These are phyloP conservation scores for Thermothelomyces thermophilus DNA, from an alignment of 2,329 filamentous ascomycete species.

Conservation along the genomic window DNA sequence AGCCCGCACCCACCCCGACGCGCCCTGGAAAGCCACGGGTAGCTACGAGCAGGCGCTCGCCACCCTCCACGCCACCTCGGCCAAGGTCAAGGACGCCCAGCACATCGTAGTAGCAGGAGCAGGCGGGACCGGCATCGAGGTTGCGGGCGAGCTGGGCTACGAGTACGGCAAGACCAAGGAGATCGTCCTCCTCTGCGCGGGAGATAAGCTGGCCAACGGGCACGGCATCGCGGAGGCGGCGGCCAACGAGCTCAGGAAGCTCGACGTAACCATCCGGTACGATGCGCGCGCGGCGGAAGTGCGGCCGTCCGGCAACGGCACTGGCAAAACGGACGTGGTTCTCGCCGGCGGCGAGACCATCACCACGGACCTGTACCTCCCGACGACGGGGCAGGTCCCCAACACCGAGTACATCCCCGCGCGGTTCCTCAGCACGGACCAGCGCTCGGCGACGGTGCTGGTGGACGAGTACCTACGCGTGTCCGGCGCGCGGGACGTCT, in stretches of 20 bases:
- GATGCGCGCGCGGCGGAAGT: constrained; percentile 35
- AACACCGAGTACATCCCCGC: constrained; percentile 49
- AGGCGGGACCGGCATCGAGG: constrained; percentile 50
- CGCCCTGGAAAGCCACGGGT: constrained; percentile 48
- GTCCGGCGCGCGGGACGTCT: constrained; percentile 38
- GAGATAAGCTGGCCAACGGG: constrained; percentile 37
- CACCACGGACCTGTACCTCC: constrained; percentile 43
- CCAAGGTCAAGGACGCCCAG: constrained; percentile 38
- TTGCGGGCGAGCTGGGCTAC: constrained; percentile 47
- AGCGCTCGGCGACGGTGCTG: constrained; percentile 36
- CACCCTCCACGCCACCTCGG: constrained; percentile 36
- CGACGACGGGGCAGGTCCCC: constrained; percentile 48
- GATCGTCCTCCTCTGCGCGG: constrained; percentile 42
- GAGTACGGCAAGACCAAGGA: constrained; percentile 44
- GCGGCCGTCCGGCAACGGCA: constrained; percentile 24
- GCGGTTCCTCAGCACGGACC: constrained; percentile 34
- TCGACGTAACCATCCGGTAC: constrained; percentile 44
- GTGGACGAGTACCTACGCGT: constrained; percentile 48
- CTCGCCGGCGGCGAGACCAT: constrained; percentile 42
- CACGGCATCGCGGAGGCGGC: constrained; percentile 39
- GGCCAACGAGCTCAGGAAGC: constrained; percentile 43
- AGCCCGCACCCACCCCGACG: constrained; percentile 35
- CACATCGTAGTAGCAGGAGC: constrained; percentile 52
- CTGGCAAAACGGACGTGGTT: constrained; percentile 42
- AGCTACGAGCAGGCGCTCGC: constrained; percentile 39